Evolutionary conservation across 805 yeast species (phyloP).

Genomic region (Wickerhamiella occidentalis): DNA sequence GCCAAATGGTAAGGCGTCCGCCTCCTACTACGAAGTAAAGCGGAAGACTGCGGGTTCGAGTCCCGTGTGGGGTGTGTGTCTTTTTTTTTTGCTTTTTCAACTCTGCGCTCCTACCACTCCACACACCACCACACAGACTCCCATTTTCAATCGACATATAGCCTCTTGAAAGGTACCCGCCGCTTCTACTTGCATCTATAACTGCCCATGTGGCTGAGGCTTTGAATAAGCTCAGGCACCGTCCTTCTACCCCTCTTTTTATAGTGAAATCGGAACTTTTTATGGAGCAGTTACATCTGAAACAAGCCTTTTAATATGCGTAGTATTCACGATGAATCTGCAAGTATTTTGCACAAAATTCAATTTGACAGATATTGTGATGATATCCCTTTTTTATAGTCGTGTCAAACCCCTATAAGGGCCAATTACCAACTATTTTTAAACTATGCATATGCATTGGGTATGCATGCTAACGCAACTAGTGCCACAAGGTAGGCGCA

Average conservation of each 20-base stretch:
- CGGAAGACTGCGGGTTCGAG: slow-evolving; percentile 60
- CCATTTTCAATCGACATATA: too few relatives aligned
- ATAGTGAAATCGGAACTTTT: neutral
- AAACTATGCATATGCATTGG: neutral
- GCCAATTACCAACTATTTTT: neutral
- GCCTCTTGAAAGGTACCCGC: too few relatives aligned
- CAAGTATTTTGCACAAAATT: too few relatives aligned
- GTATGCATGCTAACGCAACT: slow-evolving; percentile 1
- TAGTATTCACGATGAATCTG: too few relatives aligned
- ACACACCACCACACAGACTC: too few relatives aligned
- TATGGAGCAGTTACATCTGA: neutral
- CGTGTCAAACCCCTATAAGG: too few relatives aligned
- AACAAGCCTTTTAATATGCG: neutral
- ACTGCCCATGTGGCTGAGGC: too few relatives aligned
- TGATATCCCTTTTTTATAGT: too few relatives aligned
- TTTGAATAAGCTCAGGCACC: too few relatives aligned
- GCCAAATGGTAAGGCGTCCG: slow-evolving; percentile 59
- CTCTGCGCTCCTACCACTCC: neutral
- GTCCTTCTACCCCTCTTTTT: neutral
- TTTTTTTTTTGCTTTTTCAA: slow-evolving; percentile 6
- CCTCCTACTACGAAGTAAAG: slow-evolving; percentile 39
- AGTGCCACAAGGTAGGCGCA: slow-evolving; percentile 1
- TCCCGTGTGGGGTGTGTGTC: slow-evolving; percentile 44
- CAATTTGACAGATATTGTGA: too few relatives aligned
- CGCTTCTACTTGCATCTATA: too few relatives aligned